Percentiles rank a stretch among this genome's conserved stretches.
Conservation (phyloP, 352 stramenopile species). For the Globisporangium paddicum region DNA sequence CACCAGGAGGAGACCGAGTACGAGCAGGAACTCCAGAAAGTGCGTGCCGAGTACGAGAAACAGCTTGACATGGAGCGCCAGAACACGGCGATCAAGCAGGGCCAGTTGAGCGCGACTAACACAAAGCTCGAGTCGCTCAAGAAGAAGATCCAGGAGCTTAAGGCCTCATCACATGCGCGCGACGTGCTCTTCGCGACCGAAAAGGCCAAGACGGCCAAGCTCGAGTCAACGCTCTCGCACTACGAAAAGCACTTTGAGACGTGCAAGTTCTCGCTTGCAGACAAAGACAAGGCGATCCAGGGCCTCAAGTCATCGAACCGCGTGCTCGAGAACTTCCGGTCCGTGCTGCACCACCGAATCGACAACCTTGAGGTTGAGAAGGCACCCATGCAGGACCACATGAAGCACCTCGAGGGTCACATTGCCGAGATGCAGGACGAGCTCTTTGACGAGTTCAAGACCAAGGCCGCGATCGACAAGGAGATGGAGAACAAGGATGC, state of each 20-base stretch:
- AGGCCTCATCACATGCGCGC: conserved; percentile 54
- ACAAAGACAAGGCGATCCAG: conserved; percentile 70
- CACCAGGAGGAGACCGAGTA: conserved; percentile 81
- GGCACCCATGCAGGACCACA: conserved; percentile 60
- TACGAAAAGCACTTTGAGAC: conserved; percentile 76
- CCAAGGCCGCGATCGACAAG: conserved; percentile 55
- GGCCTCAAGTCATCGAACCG: conserved; percentile 69
- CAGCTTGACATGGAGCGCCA: conserved; percentile 70
- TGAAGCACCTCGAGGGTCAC: conserved; percentile 48
- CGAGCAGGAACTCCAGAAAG: conserved; percentile 61
- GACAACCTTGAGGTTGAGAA: conserved; percentile 72
- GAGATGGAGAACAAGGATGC: conserved; percentile 68
- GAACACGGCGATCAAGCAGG: conserved; percentile 78
- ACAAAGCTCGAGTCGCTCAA: conserved; percentile 79
- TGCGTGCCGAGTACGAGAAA: conserved; percentile 50
- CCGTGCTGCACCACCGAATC: conserved; percentile 70
- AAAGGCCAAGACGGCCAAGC: conserved; percentile 51
- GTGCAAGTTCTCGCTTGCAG: conserved; percentile 53
- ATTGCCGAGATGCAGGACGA: conserved; percentile 79
- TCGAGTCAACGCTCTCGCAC: conserved; percentile 58
- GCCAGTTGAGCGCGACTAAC: conserved; percentile 67
- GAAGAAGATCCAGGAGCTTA: conserved; percentile 85
- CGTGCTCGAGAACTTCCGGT: conserved; percentile 80
- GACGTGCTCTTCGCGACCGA: conserved; percentile 75
- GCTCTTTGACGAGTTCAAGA: conserved; percentile 63